A percentile compares a stretch with the other conserved stretches of the same genome.
Evolutionary conservation across 148 eudicot species (phyloP).

Genomic region (Rhododendron vialii): DNA sequence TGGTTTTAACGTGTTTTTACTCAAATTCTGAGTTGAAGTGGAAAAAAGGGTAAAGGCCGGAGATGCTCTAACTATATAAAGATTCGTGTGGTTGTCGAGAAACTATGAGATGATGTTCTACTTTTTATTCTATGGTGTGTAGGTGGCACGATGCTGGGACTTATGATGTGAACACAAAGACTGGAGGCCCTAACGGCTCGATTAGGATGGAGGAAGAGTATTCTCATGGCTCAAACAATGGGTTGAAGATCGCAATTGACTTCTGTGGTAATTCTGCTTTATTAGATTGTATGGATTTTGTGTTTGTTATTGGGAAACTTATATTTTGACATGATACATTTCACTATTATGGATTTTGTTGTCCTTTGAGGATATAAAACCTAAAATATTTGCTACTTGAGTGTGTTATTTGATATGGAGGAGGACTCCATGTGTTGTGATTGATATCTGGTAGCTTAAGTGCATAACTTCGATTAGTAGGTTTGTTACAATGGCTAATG

Average conservation of each 20-base stretch:
- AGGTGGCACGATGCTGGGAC: slow-evolving; percentile 99
- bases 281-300: neutral
- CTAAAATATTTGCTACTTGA: neutral
- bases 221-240: slow-evolving; percentile 72
- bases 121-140: neutral
- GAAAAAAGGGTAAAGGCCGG: neutral
- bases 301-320: neutral
- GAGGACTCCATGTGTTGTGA: neutral
- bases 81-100: neutral
- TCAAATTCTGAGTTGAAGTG: neutral
- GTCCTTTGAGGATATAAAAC: neutral
- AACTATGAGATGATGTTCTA: neutral
- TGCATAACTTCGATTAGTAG: neutral
- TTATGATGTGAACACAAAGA: slow-evolving; percentile 76
- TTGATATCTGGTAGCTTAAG: neutral
- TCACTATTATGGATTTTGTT: neutral
- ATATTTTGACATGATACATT: neutral
- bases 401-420: neutral
- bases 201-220: slow-evolving; percentile 76
- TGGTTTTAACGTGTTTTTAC: neutral
- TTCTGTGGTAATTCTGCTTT: slow-evolving; percentile 61
- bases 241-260: slow-evolving; percentile 81
- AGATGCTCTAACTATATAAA: neutral
- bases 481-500: neutral
- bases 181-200: slow-evolving; percentile 94